Evolutionary conservation across 148 eudicot genomes (phyloP), one percentile per base, ranked within the genome.

Genomic region (Camellia sinensis): DNA sequence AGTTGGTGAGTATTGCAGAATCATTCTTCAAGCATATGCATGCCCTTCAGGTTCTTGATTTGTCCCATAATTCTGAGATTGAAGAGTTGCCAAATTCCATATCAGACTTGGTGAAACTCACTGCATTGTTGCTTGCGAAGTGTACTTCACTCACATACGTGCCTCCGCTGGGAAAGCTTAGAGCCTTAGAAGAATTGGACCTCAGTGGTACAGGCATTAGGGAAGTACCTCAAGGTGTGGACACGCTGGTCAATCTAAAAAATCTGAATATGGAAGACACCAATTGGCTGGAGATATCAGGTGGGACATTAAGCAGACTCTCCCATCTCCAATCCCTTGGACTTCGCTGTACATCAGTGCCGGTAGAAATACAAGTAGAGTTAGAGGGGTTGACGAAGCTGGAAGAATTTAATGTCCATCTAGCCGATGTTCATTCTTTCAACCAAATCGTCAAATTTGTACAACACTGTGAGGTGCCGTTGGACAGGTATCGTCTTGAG

Each of bases 31-130:
- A 22, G 17, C 72, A 71, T 59, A 78, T 83, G 86, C 63, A 0
- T 8, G 67, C 65, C 45, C 88, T 86, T 10, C 72, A 56, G 10
- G 21, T 80, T 75, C 78, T 86, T 46, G 71, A 86, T 71, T 76
- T 86, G 45, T 77, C 84, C 60, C 0, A 21, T 2, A 83, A 84
- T 22, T 0, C 0, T 29, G 0, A 19, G 1, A 78, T 83, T 57
- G 0, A 6, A 13, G 17, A 1, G 13, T 56, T 56, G 60, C 60
- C 60, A 9, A 56, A 2, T 53, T 78, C 73, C 29, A 5, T 78
- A 67, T 21, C 64, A 11, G 53, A 67, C 80, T 65, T 78, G 73
- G 64, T 67, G 40, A 53, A 54, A 15, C 73, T 78, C 14, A 52
- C 68, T 4, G 21, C 80, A 4, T 56, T 78, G 5, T 37, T 67